phyloP scores from a whole-genome alignment of 176 grass and related monocot genomes.

The Zea luxurians region DNA sequence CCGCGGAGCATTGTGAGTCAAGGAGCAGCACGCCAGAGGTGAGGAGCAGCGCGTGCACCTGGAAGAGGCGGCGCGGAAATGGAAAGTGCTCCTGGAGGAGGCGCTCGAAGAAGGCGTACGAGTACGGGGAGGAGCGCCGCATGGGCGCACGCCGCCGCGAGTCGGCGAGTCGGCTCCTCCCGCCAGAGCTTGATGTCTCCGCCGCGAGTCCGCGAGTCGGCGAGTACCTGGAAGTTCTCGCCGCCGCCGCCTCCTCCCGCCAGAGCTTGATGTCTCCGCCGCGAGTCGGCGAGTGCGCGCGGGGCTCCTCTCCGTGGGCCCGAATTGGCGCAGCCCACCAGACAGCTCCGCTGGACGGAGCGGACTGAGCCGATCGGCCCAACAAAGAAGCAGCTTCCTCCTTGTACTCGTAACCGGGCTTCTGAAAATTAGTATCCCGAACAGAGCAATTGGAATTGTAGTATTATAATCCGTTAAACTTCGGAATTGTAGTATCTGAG shows the following conservation, averaged over 20 bases:
- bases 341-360: not conserved
- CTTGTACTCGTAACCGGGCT: no score
- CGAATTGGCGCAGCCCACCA: not conserved
- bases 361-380: not conserved
- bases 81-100: conserved; percentile 50
- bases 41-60: conserved; percentile 77
- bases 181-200: not conserved
- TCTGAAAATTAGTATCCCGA: no score
- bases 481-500: no score
- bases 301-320: not conserved
- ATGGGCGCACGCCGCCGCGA: not conserved
- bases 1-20: not conserved
- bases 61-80: conserved; percentile 38
- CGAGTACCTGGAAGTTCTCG: no score
- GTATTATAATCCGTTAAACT: no score
- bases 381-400: not conserved
- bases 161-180: not conserved
- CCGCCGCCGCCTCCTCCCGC: not conserved
- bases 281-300: not conserved
- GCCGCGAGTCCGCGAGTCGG: not conserved
- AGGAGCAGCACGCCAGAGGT: conserved; percentile 59
- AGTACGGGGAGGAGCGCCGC: not conserved
- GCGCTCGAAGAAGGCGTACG: conserved; percentile 33
- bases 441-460: no score
- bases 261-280: not conserved